A percentile compares a stretch with the other conserved stretches of the same genome.
Conservation (phyloP, 331 rosid genomes). For the Malus hybrid region DNA sequence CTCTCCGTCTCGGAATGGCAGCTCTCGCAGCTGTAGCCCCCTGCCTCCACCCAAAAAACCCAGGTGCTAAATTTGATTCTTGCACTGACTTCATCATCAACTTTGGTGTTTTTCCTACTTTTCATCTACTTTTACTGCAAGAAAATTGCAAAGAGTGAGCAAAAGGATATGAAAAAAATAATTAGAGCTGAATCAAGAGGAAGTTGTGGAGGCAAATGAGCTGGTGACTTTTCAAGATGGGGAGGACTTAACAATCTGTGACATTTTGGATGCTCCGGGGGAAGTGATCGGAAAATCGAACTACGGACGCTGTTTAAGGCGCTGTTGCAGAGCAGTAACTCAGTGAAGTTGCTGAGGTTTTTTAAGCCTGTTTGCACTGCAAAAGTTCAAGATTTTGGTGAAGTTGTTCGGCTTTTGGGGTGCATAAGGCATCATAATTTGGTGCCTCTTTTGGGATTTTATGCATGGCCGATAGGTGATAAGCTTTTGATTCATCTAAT, state of each 20-base stretch:
- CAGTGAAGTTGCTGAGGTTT: constrained; percentile 76
- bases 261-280: constrained; percentile 89
- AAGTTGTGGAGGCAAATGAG: constrained; percentile 37
- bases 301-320: constrained; percentile 90
- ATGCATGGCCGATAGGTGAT: constrained; percentile 85
- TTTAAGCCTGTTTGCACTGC: constrained; percentile 70
- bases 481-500: constrained; percentile 85
- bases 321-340: constrained; percentile 50
- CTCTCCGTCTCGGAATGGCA: too few relatives aligned
- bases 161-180: constrained; percentile 44
- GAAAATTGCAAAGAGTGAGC: constrained; percentile 22
- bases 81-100: constrained; percentile 26
- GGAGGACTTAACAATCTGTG: constrained; percentile 62
- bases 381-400: constrained; percentile 50
- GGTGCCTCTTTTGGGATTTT: constrained; percentile 87
- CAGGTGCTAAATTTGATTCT: constrained; percentile 42
- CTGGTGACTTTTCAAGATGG: constrained; percentile 69
- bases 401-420: constrained; percentile 56
- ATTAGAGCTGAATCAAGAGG: constrained; percentile 24
- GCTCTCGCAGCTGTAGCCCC: too few relatives aligned
- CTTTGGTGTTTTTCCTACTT: constrained; percentile 30
- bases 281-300: constrained; percentile 91
- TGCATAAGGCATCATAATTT: constrained; percentile 66
- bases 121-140: constrained; percentile 28
- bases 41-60: not conserved